Evolutionary conservation across 192 early-diverging fungal species (phyloP).

Genomic region (Coemansia sp.): DNA sequence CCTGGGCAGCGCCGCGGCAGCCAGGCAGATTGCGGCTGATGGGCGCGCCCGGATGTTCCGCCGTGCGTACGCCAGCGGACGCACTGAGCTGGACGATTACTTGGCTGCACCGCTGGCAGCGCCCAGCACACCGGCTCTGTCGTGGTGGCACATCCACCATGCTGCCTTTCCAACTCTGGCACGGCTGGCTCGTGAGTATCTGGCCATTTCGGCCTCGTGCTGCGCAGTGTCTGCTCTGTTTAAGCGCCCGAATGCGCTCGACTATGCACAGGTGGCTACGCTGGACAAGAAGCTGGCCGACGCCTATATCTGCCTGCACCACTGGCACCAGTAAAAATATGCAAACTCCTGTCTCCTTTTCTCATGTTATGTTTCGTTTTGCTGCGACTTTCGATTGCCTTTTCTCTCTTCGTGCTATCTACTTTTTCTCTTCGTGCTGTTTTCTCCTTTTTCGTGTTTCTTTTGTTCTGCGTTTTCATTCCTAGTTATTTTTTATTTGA

Average conservation of each 20-base stretch:
- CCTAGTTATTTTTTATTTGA: slow-evolving; percentile 1
- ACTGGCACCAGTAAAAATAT: slow-evolving; percentile 27
- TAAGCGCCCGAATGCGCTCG: slow-evolving; percentile 12
- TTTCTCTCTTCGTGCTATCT: not conserved
- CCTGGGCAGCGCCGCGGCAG: slow-evolving; percentile 17
- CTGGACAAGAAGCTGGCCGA: slow-evolving; percentile 35
- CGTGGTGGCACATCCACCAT: slow-evolving; percentile 45
- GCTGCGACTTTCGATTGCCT: not conserved
- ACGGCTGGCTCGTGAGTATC: slow-evolving; percentile 40
- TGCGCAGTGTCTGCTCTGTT: slow-evolving; percentile 16
- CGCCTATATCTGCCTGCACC: slow-evolving; percentile 40
- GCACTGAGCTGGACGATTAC: slow-evolving; percentile 48
- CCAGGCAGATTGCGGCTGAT: slow-evolving; percentile 33
- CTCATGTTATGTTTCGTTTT: not conserved
- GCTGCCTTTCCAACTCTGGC: slow-evolving; percentile 34
- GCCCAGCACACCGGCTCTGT: slow-evolving; percentile 17
- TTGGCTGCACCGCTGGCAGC: slow-evolving; percentile 36
- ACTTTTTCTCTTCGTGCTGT: slow-evolving; percentile 8
- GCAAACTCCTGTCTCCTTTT: not conserved
- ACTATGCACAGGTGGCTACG: slow-evolving; percentile 35
- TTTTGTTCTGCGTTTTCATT: not conserved
- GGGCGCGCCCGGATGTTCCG: slow-evolving; percentile 36
- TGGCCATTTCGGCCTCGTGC: slow-evolving; percentile 40
- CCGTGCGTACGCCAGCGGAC: slow-evolving; percentile 34
- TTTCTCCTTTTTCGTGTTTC: slow-evolving; percentile 7